Evolutionary conservation across 2,329 filamentous ascomycete species (phyloP).

Genomic region (Aspergillus pseudoglaucus): DNA sequence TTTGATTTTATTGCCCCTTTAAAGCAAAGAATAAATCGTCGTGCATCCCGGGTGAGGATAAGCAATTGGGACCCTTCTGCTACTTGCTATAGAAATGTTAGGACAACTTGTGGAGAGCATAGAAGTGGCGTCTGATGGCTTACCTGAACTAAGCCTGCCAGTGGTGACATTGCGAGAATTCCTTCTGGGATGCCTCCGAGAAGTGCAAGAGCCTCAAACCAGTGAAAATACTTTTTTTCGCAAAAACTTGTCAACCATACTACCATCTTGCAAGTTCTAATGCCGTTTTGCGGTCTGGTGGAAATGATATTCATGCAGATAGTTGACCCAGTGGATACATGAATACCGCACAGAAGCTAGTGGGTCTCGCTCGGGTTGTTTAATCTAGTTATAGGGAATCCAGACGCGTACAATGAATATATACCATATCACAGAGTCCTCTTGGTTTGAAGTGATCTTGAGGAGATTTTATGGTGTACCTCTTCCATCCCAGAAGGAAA

Average conservation of each 20-base stretch:
- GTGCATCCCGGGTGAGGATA: conserved; percentile 15
- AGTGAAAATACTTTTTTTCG: conserved; percentile 17
- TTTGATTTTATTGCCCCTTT: conserved; percentile 17
- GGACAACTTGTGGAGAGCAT: background rate
- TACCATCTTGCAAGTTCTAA: conserved; percentile 9
- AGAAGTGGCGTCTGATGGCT: background rate
- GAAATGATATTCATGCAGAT: conserved; percentile 16
- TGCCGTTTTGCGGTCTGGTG: background rate
- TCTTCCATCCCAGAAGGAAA: background rate
- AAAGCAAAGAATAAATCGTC: conserved; percentile 20
- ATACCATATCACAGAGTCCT: conserved; percentile 30
- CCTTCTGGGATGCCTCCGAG: conserved; percentile 10
- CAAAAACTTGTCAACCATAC: conserved; percentile 14
- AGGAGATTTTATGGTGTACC: conserved; percentile 28
- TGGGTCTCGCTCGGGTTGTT: conserved; percentile 15
- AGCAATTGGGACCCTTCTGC: background rate
- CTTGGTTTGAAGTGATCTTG: conserved; percentile 25
- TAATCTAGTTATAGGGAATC: conserved; percentile 11
- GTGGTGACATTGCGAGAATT: conserved; percentile 12
- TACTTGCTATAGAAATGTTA: background rate
- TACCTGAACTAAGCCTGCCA: conserved; percentile 12
- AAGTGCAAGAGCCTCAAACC: conserved; percentile 24
- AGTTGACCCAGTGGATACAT: conserved; percentile 31
- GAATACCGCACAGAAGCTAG: conserved; percentile 23
- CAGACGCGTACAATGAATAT: conserved; percentile 27